Base-by-base conservation (phyloP, 1,139 yeast species). In the Magnusiomyces magnusii region DNA sequence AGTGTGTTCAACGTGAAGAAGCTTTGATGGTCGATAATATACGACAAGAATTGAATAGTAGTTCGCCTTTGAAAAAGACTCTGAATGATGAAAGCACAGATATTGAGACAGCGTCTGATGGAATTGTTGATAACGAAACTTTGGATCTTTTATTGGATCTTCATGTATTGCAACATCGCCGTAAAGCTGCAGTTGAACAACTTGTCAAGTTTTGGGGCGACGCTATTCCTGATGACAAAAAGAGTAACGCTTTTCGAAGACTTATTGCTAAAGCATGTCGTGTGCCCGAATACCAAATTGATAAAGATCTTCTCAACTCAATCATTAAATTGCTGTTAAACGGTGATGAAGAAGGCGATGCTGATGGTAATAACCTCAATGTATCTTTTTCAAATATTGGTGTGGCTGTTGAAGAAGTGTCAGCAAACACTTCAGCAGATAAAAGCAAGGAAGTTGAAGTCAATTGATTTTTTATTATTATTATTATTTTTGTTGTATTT, bases 261-360 rank as follows among this genome's bases (percentile, higher is more conserved):
- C 78, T 93, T 64, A 85, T 93, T 54, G 85, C 96, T 57, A 80
- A 85, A 62, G 86, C 95, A 61, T 90, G 97, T 66, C 95, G 91
- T 2, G 79, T 90, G 10, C 49, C 49, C 3, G 49, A 44, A 27
- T 44, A 44, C 21, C 49, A 44, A 17, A 44, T 44, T n/a, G 49
- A 44, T 23, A 44, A 44, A 23, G 27, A 21, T 19, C 27, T 44
- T 7, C n/a, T 44, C 7, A 44, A 44, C 17, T 44, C 49, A 3
- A 44, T 44, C n/a, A 44, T 44, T 21, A 23, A 17, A 23, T 23
- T 44, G 10, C 21, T 44, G 27, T 21, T 44, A 17, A 44, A 17
- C 27, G 49, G 49, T 7, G 49, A 44, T 5, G 49, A 21, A 19
- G 49, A 44, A 31, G 36, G n/a, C n/a, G n/a, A n/a, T n/a, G n/a